Base-by-base conservation (phyloP, 352 stramenopile species). In the Pythium coloratum region DNA sequence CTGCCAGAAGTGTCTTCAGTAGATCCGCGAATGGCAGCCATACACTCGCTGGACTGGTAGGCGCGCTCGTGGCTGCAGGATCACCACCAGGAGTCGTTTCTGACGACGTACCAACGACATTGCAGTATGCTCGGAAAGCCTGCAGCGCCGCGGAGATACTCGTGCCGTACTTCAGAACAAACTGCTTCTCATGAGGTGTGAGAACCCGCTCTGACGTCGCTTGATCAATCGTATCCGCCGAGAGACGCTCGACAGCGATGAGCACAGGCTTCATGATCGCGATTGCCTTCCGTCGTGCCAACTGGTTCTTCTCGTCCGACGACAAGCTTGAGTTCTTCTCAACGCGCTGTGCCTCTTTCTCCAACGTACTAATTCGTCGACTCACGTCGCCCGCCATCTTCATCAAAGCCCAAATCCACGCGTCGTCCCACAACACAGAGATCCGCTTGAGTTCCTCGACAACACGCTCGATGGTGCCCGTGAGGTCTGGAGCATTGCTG, bases 181-280 rank as follows among this genome's bases (percentile, higher is more conserved):
- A 94, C 40, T 74, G 75, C n/a, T 80, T 81, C 54, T 96, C 88
- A 44, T 96, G 84, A 0, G 82, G 79, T 20, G 84, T 92, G 18
- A 88, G 49, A 6, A 71, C 66, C 13, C 55, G 50, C 9, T 66
- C 64, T 44, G 64, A 54, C 12, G 55, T 38, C 6, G 60, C 47
- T 59, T 30, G 60, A n/a, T 76, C 81, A 53, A 78, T 84, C 10
- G 86, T 96, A 59, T 94, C 81, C 3, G 71, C 73, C 76, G 84
- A 89, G 1, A 95, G 38, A 6, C 69, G 72, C 34, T 94, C 82
- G 24, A 95, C 67, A 0, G 77, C 79, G 24, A 91, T 66, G 9
- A 94, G 59, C 18, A 96, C 84, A 30, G 86, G 86, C 40, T 89
- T 91, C 84, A 96, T 91, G 60, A 95, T 92, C 5, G 88, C 88